Conservation (phyloP, 805 yeast genomes). For the Lachancea quebecensis region DNA sequence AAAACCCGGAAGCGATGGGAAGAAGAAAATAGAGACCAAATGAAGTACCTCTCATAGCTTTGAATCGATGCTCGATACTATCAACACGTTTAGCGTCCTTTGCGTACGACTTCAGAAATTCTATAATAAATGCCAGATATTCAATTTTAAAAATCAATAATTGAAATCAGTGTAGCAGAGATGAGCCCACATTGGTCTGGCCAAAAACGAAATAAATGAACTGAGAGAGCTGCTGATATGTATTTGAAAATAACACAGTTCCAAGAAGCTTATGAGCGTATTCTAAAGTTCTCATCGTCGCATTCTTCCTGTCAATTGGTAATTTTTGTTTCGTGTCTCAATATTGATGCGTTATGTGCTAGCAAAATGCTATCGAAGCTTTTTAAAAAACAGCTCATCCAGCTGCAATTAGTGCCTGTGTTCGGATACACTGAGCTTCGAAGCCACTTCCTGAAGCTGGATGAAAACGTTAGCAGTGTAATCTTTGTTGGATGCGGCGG, state of each 20-base stretch:
- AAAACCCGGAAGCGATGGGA: conserved; percentile 4
- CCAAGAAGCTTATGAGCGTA: conserved; percentile 56
- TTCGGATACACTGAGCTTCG: conserved; percentile 83
- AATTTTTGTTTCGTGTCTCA: conserved; percentile 82
- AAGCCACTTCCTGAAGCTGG: conserved; percentile 54
- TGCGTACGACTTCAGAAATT: too few relatives aligned
- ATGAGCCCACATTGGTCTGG: not conserved
- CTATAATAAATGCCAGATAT: too few relatives aligned
- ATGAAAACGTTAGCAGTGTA: conserved; percentile 68
- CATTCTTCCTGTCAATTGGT: conserved; percentile 90
- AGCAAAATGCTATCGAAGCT: conserved; percentile 66
- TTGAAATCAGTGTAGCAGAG: not conserved
- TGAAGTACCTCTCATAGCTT: too few relatives aligned
- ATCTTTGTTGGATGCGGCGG: conserved; percentile 91
- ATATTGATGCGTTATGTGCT: conserved; percentile 88
- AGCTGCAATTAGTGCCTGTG: conserved; percentile 84
- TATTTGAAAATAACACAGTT: conserved; percentile 66
- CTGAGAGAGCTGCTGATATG: conserved; percentile 39
- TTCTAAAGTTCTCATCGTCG: conserved; percentile 66
- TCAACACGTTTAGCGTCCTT: too few relatives aligned
- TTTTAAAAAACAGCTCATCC: conserved; percentile 74
- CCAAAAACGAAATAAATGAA: not conserved
- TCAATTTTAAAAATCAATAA: too few relatives aligned
- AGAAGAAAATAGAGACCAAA: not conserved
- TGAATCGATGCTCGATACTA: too few relatives aligned